A percentile compares a stretch with the other conserved stretches of the same genome.
Conservation (phyloP, 2,329 filamentous ascomycete genomes). For the Colletotrichum lentis region DNA sequence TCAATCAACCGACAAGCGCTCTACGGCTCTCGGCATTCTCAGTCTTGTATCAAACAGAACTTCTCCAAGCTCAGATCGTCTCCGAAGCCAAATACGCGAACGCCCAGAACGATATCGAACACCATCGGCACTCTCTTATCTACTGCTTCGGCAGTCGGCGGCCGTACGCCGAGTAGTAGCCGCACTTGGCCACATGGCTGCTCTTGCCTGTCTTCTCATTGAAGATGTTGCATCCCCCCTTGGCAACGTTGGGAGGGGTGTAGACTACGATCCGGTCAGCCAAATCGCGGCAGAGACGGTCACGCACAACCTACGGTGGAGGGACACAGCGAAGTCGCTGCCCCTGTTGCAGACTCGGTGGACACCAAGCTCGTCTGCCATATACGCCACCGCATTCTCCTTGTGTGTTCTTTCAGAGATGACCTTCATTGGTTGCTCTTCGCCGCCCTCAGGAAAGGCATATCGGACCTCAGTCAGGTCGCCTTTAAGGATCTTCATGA, state of each 20-base stretch:
- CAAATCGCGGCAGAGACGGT: slow-evolving; percentile 2
- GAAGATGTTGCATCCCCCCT: slow-evolving; percentile 82
- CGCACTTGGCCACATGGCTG: slow-evolving; percentile 74
- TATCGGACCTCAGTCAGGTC: slow-evolving; percentile 83
- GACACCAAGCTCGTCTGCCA: slow-evolving; percentile 88
- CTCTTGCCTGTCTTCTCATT: slow-evolving; percentile 77
- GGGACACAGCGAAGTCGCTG: slow-evolving; percentile 79
- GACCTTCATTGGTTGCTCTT: slow-evolving; percentile 49
- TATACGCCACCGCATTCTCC: slow-evolving; percentile 83
- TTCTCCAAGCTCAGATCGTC: slow-evolving; percentile 16
- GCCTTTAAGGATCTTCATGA: slow-evolving; percentile 89
- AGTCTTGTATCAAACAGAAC: slow-evolving; percentile 22
- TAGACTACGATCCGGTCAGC: slow-evolving; percentile 64
- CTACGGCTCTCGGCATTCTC: slow-evolving; percentile 23
- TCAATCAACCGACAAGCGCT: slow-evolving; percentile 31
- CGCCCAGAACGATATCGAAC: slow-evolving; percentile 15
- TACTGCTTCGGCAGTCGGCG: slow-evolving; percentile 56
- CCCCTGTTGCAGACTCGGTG: slow-evolving; percentile 83
- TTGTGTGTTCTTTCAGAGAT: slow-evolving; percentile 73
- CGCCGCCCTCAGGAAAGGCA: slow-evolving; percentile 66
- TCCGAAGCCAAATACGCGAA: slow-evolving; percentile 19
- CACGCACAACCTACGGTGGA: slow-evolving; percentile 61
- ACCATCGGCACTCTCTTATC: slow-evolving; percentile 2
- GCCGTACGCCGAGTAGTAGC: slow-evolving; percentile 73
- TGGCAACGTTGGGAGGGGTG: slow-evolving; percentile 88